Base-by-base conservation (phyloP, 352 stramenopile species). In the Globisporangium spiculum region DNA sequence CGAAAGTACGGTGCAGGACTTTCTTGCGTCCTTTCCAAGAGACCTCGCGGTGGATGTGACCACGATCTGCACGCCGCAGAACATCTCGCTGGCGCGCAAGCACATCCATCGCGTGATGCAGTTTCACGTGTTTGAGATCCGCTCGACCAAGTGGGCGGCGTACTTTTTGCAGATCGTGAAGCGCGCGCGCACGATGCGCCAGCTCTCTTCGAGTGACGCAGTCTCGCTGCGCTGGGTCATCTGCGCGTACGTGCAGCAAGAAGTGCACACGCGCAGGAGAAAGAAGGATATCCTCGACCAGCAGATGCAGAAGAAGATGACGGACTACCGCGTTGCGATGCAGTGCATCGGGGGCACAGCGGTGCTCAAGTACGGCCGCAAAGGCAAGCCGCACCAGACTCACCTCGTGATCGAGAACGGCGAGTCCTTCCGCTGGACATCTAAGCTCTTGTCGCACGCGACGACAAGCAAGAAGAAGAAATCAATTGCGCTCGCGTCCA, bases 361-460 rank as follows among this genome's bases (percentile, higher is more conserved):
- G 3, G 86, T 95, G 36, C 64, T 93, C 57, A 95, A 95, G 66
- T 95, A 81, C 63, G 88, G 88, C 4, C 88, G 88, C 65, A 93
- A 95, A 57, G 88, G 87, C 60, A 86, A 87, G 60, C 88, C 88
- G 3, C 88, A 93, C 69, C 70, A 72, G 26, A 93, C 84, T 38
- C 84, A 87, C 34, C 67, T 95, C 32, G 78, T 88, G 58, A 80
- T 95, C 27, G 84, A 93, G 68, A 93, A 93, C 64, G 86, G 84
- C 8, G 84, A 95, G 63, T 84, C 76, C 52, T 71, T 95, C 64
- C 82, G 84, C 18, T 95, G 88, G 88, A 95, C 86, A 22, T 90
- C 85, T 55, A 95, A 93, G 74, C 56, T 89, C 26, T 54, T 89
- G 54, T 75, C 26, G 82, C 76, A 34, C 81, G 73, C 8, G 4